These are phyloP conservation scores for Tricladium varicosporioides DNA, from an alignment of 2,329 filamentous ascomycete genomes.

Conservation along the genomic window DNA sequence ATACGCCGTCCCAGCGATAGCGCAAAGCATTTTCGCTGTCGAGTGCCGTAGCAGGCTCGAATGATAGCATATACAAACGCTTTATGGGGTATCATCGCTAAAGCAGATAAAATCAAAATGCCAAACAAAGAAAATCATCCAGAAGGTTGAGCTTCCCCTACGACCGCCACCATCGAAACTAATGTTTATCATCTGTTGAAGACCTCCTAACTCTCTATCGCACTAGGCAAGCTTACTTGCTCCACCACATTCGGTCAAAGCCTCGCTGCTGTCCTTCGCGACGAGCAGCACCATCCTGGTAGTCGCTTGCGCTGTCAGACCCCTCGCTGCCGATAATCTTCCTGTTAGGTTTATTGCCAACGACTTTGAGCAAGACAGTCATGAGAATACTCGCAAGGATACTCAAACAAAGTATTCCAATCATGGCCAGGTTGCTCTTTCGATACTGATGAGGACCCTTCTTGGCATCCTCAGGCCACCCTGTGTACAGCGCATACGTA, in stretches of 20 bases:
- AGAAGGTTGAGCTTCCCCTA: conserved; percentile 23
- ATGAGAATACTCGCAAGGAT: conserved; percentile 71
- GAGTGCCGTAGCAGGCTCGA: conserved; percentile 33
- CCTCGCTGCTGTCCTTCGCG: conserved; percentile 58
- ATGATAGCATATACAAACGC: conserved; percentile 53
- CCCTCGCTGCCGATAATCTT: conserved; percentile 41
- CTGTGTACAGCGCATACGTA: conserved; percentile 85
- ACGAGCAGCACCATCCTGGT: conserved; percentile 59
- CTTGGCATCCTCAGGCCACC: conserved; percentile 76
- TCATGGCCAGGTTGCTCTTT: conserved; percentile 84
- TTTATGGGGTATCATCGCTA: conserved; percentile 52
- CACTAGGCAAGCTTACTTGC: conserved; percentile 17
- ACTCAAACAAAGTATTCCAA: conserved; percentile 77
- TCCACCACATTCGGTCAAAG: conserved; percentile 43
- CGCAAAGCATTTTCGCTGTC: conserved; percentile 46
- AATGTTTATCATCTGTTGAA: conserved; percentile 27
- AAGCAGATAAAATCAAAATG: conserved; percentile 24
- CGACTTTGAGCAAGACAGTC: conserved; percentile 60
- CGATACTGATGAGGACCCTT: conserved; percentile 70
- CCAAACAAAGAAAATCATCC: conserved; percentile 10
- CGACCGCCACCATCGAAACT: no score
- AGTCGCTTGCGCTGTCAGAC: conserved; percentile 41
- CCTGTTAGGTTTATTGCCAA: conserved; percentile 52
- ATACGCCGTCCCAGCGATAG: conserved; percentile 49
- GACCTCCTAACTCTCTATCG: conserved; percentile 6